These are phyloP conservation scores for Bacterosira constricta DNA, from an alignment of 108 stramenopile species.

Conservation along the genomic window DNA sequence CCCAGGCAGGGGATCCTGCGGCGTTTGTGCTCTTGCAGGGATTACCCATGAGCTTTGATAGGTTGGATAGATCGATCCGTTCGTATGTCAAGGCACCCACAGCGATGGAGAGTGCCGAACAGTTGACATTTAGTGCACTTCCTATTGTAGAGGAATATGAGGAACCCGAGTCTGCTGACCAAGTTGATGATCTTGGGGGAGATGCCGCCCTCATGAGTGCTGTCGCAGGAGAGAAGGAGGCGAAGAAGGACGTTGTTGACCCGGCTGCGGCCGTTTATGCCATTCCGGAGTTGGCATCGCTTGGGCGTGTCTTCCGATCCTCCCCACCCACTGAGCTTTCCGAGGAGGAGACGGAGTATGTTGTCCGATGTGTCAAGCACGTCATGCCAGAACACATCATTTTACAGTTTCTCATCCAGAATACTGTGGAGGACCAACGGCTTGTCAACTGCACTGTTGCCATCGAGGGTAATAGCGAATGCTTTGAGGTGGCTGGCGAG, in stretches of 20 bases:
- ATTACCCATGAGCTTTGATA: conserved; percentile 82
- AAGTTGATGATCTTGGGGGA: conserved; percentile 32
- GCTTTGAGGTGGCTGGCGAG: conserved; percentile 51
- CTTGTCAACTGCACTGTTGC: conserved; percentile 72
- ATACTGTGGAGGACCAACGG: conserved; percentile 88
- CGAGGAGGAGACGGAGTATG: conserved; percentile 83
- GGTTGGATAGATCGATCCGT: conserved; percentile 71
- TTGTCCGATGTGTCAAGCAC: conserved; percentile 83
- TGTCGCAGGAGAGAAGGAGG: conserved; percentile 44
- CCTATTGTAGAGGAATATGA: conserved; percentile 72
- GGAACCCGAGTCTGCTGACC: conserved; percentile 30
- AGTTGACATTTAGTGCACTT: conserved; percentile 66
- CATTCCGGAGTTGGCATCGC: conserved; percentile 74
- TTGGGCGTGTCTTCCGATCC: conserved; percentile 75
- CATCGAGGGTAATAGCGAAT: conserved; percentile 63
- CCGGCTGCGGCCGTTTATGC: conserved; percentile 67
- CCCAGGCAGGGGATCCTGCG: conserved; percentile 39
- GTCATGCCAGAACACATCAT: conserved; percentile 82
- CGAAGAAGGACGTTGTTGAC: conserved; percentile 55
- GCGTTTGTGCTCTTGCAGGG: conserved; percentile 62
- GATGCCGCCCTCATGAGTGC: conserved; percentile 40
- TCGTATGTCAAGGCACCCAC: conserved; percentile 60
- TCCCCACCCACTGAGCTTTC: conserved; percentile 55
- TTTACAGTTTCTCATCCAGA: conserved; percentile 85
- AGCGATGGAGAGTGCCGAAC: conserved; percentile 52